These are phyloP conservation scores for Breynia disticha DNA, from an alignment of 441 rosid species.

Conservation along the genomic window DNA sequence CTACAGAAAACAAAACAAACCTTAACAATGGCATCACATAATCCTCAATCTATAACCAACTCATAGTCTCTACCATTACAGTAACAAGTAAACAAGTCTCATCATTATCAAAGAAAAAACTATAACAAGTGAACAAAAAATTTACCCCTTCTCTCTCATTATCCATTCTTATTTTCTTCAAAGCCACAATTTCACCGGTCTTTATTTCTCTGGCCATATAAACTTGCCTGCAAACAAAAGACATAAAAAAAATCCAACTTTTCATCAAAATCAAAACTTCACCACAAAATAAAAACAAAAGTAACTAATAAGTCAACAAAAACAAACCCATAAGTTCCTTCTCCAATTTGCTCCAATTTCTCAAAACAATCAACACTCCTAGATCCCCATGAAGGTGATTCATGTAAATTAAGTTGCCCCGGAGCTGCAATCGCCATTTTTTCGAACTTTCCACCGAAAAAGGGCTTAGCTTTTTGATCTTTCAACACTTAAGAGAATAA, in stretches of 20 bases:
- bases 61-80: background rate
- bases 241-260: background rate
- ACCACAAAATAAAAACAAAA: background rate
- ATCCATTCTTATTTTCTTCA: conserved; percentile 77
- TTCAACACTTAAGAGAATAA: background rate
- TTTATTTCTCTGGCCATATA: conserved; percentile 74
- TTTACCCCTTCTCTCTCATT: conserved; percentile 74
- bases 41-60: background rate
- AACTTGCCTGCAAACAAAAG: conserved; percentile 59
- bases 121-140: too few species aligned
- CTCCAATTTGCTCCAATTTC: conserved; percentile 85
- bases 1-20: conserved; percentile 26
- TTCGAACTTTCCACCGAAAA: conserved; percentile 12
- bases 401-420: conserved; percentile 65
- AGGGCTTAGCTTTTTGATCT: background rate
- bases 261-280: background rate
- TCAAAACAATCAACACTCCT: conserved; percentile 88
- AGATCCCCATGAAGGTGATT: conserved; percentile 73
- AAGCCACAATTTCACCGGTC: conserved; percentile 61
- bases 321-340: conserved; percentile 86
- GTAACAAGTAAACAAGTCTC: background rate
- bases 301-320: background rate
- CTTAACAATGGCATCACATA: background rate
- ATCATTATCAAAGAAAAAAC: too few species aligned
- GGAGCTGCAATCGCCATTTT: conserved; percentile 52